Percentiles rank a stretch among this genome's conserved stretches.
phyloP scores from a whole-genome alignment of 164 flowering plant genomes.

The Chloranthus sessilifolius region DNA sequence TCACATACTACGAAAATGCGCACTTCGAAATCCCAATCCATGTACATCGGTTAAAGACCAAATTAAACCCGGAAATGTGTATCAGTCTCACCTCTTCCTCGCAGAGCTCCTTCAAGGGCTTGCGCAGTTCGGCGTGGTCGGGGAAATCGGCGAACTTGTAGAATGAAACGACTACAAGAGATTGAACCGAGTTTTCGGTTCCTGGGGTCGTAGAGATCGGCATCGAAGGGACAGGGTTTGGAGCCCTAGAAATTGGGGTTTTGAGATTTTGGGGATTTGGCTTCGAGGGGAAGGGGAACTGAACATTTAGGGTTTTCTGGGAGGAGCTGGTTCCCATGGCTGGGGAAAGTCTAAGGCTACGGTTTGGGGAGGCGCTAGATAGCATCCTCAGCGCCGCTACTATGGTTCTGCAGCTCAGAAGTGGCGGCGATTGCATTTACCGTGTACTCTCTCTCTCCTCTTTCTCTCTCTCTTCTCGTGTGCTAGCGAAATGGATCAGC shows the following conservation, averaged over 20 bases:
- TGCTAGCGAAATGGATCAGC: background rate
- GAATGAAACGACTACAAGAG: slow-evolving; percentile 88
- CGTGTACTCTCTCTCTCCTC: background rate
- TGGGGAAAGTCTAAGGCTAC: slow-evolving; percentile 15
- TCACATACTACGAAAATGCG: too few species aligned
- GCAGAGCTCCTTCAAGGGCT: slow-evolving; percentile 83
- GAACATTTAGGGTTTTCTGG: background rate
- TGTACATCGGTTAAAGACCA: too few species aligned
- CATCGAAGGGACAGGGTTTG: slow-evolving; percentile 2
- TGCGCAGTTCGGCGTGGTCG: slow-evolving; percentile 67
- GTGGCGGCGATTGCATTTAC: slow-evolving; percentile 22
- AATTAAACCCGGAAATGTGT: too few species aligned
- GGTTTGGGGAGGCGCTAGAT: slow-evolving; percentile 16
- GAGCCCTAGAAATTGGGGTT: slow-evolving; percentile 1
- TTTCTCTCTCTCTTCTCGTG: background rate
- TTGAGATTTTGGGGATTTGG: slow-evolving; percentile 6
- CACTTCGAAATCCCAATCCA: too few species aligned
- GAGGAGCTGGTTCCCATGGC: slow-evolving; percentile 1
- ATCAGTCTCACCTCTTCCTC: slow-evolving; percentile 60
- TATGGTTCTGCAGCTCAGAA: slow-evolving; percentile 11
- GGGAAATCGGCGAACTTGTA: slow-evolving; percentile 95
- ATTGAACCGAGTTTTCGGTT: background rate
- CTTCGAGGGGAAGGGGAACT: background rate
- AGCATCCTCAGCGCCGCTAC: slow-evolving; percentile 35
- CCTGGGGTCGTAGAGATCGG: slow-evolving; percentile 8